Evolutionary conservation across 148 eudicot genomes (phyloP), one percentile per base, ranked within the genome.

Genomic region (Rhododendron ovatum): DNA sequence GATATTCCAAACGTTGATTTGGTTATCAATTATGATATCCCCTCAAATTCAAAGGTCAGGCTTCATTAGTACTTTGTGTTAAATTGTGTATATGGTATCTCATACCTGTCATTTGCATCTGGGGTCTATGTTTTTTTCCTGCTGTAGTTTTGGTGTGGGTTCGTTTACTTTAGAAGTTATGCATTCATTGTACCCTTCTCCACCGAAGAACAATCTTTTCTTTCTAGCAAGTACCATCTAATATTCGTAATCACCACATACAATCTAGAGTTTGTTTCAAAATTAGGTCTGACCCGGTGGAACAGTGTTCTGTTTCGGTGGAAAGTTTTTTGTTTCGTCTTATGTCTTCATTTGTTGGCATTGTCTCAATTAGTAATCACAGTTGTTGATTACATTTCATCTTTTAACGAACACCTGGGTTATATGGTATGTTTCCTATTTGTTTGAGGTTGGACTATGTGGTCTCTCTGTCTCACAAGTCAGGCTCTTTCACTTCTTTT

Each of bases 11-110:
- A 93, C 15, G 98, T 96, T 30, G 98, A 96, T 88, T 90, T 95
- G 98, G 98, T 96, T 82, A 90, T 96, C 81, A 96, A 96, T 85
- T 96, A 93, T 89, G 95, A 96, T 84, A 94, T 95, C 85, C 98
- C 98, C 48, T 78, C 91, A 75, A 94, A 93, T 88, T 91, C 98
- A 48, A 96, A 96, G 98, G 98, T 94, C 28, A 57, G 87, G 33
- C 33, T 47, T 39, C 65, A 4, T 78, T 24, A 11, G 33, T 50
- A 26, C 55, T 41, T 79, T 12, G 1, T 2, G 26, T 5, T 57
- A 28, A 2, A 8, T 71, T 74, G 12, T 41, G 53, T 9, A 6
- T 28, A 2, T 77, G 51, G 26, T 37, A 76, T 7, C 39, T 43
- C 33, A 6, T 3, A 7, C 85, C 39, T 9, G 39, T 5, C 43